Base-by-base conservation (phyloP, 2,329 filamentous ascomycete genomes). In the Pestalotiopsis sp. region DNA sequence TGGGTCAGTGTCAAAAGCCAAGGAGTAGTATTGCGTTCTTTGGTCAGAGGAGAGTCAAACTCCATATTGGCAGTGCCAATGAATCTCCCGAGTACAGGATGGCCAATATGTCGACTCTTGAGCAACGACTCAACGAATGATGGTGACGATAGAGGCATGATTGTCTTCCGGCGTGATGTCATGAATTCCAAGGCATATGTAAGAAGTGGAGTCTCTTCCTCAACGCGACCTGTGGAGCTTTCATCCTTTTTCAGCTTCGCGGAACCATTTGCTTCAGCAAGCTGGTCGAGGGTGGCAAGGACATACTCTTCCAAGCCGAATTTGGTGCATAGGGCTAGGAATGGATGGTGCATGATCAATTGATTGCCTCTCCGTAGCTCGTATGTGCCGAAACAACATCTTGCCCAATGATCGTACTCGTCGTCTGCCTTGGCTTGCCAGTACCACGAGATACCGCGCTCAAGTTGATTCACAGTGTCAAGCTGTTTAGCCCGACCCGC, bases 151-250 rank as follows among this genome's bases (percentile, higher is more conserved):
- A 78, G 72, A 0, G 79, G 79, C 64, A 75, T 80, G 39, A 81
- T 78, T 4, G 78, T 78, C 59, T 76, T 77, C 57, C 77, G 75
- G 11, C 78, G 74, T 0, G 78, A 78, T 68, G 77, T 79, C 20
- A 79, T 72, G 27, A 78, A 79, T 52, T 81, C 79, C 1, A 74
- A 75, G 1, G 79, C 78, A 41, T 80, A 78, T 0, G 75, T 69
- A 1, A 81, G 64, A 1, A 81, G 70, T 6, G 79, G 79, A 3
- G 77, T 78, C 1, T 74, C 14, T 41, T 69, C 68, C 9, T 65
- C 4, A 7, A 62, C 14, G 3, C 36, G 9, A 17, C 64, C 11
- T 58, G 66, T 20, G 17, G 36, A 13, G 4, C 14, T 39, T 59
- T 61, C 45, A 25, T 65, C 39, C 67, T 59, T 1, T 56, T 68